Percentiles rank a stretch among this genome's conserved stretches.
phyloP scores from a whole-genome alignment of 2,329 filamentous ascomycete species.

The Trichoderma cornu-damae region DNA sequence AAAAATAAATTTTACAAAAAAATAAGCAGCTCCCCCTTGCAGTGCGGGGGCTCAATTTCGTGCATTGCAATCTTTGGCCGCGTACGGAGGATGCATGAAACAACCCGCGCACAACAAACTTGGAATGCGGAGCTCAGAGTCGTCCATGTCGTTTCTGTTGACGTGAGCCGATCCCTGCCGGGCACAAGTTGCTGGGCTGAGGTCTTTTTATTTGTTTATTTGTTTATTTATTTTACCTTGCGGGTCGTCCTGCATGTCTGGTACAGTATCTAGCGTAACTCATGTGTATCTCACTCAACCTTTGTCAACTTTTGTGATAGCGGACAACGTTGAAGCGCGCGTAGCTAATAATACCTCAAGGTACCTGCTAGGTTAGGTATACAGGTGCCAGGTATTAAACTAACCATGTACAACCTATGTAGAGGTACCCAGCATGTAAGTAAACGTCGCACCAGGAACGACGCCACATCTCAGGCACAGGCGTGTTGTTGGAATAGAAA shows the following conservation, averaged over 20 bases:
- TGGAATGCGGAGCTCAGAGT: slow-evolving; percentile 8
- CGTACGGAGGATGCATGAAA: neutral
- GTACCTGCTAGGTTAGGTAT: too few species aligned
- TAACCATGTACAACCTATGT: too few species aligned
- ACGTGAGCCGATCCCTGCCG: neutral
- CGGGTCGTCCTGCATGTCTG: slow-evolving; percentile 4
- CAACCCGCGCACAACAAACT: too few species aligned
- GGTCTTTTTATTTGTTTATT: too few species aligned
- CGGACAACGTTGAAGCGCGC: neutral
- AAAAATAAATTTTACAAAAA: too few species aligned
- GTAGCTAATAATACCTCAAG: neutral
- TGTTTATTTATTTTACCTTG: too few species aligned
- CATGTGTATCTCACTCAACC: too few species aligned
- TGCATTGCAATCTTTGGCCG: neutral
- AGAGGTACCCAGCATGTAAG: too few species aligned
- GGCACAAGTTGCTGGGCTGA: neutral
- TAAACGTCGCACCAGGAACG: neutral
- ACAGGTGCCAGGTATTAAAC: too few species aligned
- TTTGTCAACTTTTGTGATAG: slow-evolving; percentile 3
- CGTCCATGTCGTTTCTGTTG: neutral
- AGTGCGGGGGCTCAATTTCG: neutral
- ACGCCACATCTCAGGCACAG: slow-evolving; percentile 2
- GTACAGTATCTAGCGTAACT: too few species aligned
- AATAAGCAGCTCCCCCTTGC: neutral
- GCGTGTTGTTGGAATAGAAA: neutral